A percentile compares a stretch with the other conserved stretches of the same genome.
phyloP scores from a whole-genome alignment of 192 early-diverging fungal species.

The Mortierella claussenii region DNA sequence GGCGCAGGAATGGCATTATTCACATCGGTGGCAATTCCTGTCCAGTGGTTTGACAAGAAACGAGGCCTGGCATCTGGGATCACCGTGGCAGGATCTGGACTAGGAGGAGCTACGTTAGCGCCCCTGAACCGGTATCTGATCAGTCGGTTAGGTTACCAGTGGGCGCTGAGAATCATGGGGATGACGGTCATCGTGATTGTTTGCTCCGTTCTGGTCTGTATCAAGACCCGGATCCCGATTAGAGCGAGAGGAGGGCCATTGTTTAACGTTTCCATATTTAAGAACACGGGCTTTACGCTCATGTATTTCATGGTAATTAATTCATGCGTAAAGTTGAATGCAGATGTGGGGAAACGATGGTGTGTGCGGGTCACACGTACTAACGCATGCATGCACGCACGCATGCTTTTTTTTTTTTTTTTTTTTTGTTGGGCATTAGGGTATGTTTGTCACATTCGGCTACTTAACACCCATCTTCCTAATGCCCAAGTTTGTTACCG shows the following conservation, averaged over 20 bases:
- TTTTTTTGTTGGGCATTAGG: slow-evolving; percentile 11
- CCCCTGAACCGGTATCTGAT: slow-evolving; percentile 57
- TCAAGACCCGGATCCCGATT: slow-evolving; percentile 17
- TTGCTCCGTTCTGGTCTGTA: slow-evolving; percentile 18
- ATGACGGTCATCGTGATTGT: slow-evolving; percentile 48
- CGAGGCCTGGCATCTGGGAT: slow-evolving; percentile 72
- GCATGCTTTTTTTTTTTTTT: too few relatives aligned
- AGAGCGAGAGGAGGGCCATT: slow-evolving; percentile 14
- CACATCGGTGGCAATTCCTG: slow-evolving; percentile 66
- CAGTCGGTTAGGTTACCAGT: slow-evolving; percentile 47
- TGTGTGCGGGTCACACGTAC: too few relatives aligned
- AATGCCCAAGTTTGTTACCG: slow-evolving; percentile 30
- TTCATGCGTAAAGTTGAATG: too few relatives aligned
- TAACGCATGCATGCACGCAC: too few relatives aligned
- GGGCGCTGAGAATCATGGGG: slow-evolving; percentile 54
- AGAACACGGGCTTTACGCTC: slow-evolving; percentile 42
- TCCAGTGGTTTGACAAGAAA: slow-evolving; percentile 70
- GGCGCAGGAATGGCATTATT: slow-evolving; percentile 68
- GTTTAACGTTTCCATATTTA: slow-evolving; percentile 52
- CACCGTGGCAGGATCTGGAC: slow-evolving; percentile 72
- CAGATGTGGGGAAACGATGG: not conserved
- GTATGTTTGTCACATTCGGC: slow-evolving; percentile 20
- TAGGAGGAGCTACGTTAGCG: slow-evolving; percentile 72
- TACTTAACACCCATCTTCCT: slow-evolving; percentile 52
- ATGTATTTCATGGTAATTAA: slow-evolving; percentile 54